Percentiles rank a stretch among this genome's conserved stretches.
Conservation (phyloP, 2,329 filamentous ascomycete genomes). For the Apiospora kogelbergensis region DNA sequence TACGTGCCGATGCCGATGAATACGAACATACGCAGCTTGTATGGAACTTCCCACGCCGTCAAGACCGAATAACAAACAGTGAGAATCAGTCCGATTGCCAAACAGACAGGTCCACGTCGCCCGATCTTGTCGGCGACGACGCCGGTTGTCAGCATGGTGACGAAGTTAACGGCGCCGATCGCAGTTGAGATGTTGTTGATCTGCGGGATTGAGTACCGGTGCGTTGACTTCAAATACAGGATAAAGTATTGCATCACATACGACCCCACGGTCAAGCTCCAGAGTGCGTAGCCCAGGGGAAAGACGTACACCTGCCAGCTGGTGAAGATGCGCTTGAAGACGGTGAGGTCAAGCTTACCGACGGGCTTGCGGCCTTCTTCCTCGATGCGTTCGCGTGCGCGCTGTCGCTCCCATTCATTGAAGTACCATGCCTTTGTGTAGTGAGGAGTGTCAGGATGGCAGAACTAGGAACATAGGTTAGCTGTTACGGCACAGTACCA, state of each 20-base stretch:
- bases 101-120: slow-evolving; percentile 35
- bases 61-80: slow-evolving; percentile 37
- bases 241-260: slow-evolving; percentile 42
- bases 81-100: slow-evolving; percentile 35
- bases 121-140: slow-evolving; percentile 33
- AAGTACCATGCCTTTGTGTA: slow-evolving; percentile 42
- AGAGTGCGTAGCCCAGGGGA: slow-evolving; percentile 38
- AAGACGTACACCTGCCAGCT: slow-evolving; percentile 48
- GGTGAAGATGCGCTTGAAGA: slow-evolving; percentile 37
- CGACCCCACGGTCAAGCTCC: slow-evolving; percentile 37
- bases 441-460: slow-evolving; percentile 43
- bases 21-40: slow-evolving; percentile 36
- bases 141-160: slow-evolving; percentile 36
- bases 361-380: slow-evolving; percentile 44
- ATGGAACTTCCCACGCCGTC: slow-evolving; percentile 37
- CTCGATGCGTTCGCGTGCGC: slow-evolving; percentile 68
- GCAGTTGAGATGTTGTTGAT: slow-evolving; percentile 47
- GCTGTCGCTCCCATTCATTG: slow-evolving; percentile 56
- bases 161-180: slow-evolving; percentile 42
- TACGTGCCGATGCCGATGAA: slow-evolving; percentile 41
- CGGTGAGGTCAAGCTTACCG: slow-evolving; percentile 36
- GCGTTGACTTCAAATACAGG: slow-evolving; percentile 38
- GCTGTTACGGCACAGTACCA: too few species aligned
- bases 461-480: slow-evolving; percentile 21
- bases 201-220: slow-evolving; percentile 35